Evolutionary conservation across 2,329 filamentous ascomycete genomes (phyloP).

Genomic region (Akanthomyces uredinophilus): DNA sequence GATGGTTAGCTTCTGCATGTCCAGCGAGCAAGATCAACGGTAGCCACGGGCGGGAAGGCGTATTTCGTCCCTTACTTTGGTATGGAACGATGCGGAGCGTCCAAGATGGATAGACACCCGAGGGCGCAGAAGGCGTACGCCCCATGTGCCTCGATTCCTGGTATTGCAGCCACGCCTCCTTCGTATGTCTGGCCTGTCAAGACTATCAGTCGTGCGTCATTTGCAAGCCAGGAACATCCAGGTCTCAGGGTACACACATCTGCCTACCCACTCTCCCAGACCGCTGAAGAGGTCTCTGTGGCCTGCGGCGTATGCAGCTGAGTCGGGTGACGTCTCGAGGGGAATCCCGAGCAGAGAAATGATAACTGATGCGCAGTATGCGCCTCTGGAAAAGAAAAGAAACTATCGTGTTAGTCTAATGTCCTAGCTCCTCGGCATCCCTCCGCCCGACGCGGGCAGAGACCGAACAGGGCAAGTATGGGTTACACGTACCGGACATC

Average conservation of each 20-base stretch:
- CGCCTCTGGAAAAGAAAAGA: slow-evolving; percentile 54
- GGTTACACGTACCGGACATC: slow-evolving; percentile 67
- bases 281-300: slow-evolving; percentile 62
- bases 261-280: slow-evolving; percentile 72
- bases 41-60: neutral
- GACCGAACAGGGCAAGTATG: neutral
- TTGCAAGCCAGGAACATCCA: neutral
- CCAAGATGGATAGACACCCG: slow-evolving; percentile 81
- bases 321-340: slow-evolving; percentile 67
- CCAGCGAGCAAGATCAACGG: neutral
- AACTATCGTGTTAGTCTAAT: slow-evolving; percentile 13
- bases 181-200: slow-evolving; percentile 80
- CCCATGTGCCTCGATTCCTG: slow-evolving; percentile 87
- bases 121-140: slow-evolving; percentile 95
- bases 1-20: slow-evolving; percentile 24
- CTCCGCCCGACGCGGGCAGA: neutral
- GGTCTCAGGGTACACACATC: slow-evolving; percentile 54
- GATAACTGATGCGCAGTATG: slow-evolving; percentile 84
- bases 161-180: slow-evolving; percentile 83
- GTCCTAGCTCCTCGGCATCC: slow-evolving; percentile 2
- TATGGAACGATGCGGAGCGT: slow-evolving; percentile 69
- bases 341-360: slow-evolving; percentile 81
- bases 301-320: slow-evolving; percentile 60
- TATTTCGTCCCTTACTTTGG: slow-evolving; percentile 52
- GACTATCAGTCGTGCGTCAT: neutral